Conservation (phyloP, 305 asterid genomes). For the Nicotiana rustica region DNA sequence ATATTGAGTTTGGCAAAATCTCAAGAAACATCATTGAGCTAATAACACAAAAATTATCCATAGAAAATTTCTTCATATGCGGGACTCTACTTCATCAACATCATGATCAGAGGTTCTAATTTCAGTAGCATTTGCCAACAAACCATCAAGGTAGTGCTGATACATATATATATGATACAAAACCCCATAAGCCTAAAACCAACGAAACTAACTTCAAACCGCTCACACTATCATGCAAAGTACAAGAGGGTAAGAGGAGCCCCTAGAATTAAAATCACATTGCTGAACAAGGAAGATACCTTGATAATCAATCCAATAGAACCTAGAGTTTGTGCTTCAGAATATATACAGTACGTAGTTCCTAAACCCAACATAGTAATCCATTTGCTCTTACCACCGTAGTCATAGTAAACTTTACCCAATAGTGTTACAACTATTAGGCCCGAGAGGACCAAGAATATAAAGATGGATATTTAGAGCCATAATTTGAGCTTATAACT, state of each 20-base stretch:
- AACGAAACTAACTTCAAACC: slow-evolving; percentile 39
- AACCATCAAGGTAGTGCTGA: slow-evolving; percentile 47
- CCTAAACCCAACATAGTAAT: slow-evolving; percentile 33
- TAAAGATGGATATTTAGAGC: not conserved
- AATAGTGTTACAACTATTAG: not conserved
- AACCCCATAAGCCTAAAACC: slow-evolving; percentile 45
- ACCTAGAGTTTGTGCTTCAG: slow-evolving; percentile 42
- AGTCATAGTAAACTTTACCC: not conserved
- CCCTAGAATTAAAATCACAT: slow-evolving; percentile 41
- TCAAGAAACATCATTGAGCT: too few species aligned
- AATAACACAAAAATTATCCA: too few species aligned
- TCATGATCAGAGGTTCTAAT: too few species aligned
- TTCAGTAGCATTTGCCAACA: slow-evolving; percentile 16
- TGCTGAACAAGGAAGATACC: slow-evolving; percentile 46
- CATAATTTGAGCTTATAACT: not conserved
- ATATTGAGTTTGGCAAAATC: too few species aligned
- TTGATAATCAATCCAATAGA: slow-evolving; percentile 42
- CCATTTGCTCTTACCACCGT: not conserved
- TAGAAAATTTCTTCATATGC: too few species aligned
- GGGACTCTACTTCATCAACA: too few species aligned
- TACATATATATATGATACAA: slow-evolving; percentile 41
- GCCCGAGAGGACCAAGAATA: not conserved
- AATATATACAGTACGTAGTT: slow-evolving; percentile 41
- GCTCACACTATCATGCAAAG: slow-evolving; percentile 41
- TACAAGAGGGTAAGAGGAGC: slow-evolving; percentile 43